Evolutionary conservation across 1,284 basidiomycete species (phyloP), one percentile per base, ranked within the genome.

Genomic region (Tilletia walkeri): DNA sequence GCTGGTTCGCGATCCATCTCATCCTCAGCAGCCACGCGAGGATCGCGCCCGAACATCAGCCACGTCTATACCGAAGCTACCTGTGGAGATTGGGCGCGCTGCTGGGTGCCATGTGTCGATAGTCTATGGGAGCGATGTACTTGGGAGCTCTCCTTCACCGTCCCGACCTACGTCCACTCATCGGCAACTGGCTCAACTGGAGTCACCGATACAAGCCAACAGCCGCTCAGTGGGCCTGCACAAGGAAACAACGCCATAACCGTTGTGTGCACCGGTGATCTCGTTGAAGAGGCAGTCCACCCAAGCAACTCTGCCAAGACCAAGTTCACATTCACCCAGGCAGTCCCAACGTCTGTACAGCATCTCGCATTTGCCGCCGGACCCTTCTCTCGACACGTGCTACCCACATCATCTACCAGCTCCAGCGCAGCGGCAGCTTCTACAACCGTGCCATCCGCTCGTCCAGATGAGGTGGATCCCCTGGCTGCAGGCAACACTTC

Each of bases 91-190:
- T 89, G 93, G 12, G 93, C 95, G 7, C 88, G 96, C 76, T 94
- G 93, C 78, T 99, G 96, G 96, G 91, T 98, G 10, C 96, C 96
- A 3, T 99, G 96, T 79, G 86, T 98, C 14, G 96, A 99, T 84
- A 93, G 90, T 81, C 85, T 95, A 14, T 97, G 94, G 92, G 95
- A 97, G 84, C 90, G 93, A 79, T 97, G 93, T 80, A 96, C 95
- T 2, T 99, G 96, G 96, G 96, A 99, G 82, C 91, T 99, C 68
- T 93, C 98, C 83, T 92, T 97, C 82, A 89, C 98, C 69, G 95
- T 97, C 24, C 95, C 95, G 56, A 89, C 91, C 71, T 73, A 70
- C 16, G 69, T 79, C 63, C 91, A 84, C 82, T 20, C 86, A 88
- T 63, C 77, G 78, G 3, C 79, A 82, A 24, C 70, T 65, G 10